Evolutionary conservation across 73 alveolate species (phyloP).

Genomic region (Paramecium biaurelia): DNA sequence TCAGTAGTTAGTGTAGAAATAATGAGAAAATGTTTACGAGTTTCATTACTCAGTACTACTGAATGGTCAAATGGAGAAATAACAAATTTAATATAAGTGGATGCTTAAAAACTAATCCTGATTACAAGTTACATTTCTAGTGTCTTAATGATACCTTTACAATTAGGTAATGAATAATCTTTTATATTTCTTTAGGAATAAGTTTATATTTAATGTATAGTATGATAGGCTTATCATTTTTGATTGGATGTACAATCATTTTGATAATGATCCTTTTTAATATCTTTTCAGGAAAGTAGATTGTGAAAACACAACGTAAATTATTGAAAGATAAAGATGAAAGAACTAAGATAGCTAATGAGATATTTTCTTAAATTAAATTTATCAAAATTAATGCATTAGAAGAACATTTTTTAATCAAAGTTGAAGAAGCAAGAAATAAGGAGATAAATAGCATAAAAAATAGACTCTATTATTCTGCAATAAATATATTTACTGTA

Average conservation of each 20-base stretch:
- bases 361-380: constrained; percentile 84
- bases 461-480: constrained; percentile 46
- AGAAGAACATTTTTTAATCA: constrained; percentile 73
- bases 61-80: background rate
- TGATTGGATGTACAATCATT: constrained; percentile 50
- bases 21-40: background rate
- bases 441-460: constrained; percentile 64
- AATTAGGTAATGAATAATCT: background rate
- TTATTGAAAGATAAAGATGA: constrained; percentile 81
- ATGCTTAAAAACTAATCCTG: background rate
- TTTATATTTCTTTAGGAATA: background rate
- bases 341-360: constrained; percentile 82
- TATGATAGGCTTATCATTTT: constrained; percentile 45
- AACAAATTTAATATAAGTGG: background rate
- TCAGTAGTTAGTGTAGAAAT: background rate
- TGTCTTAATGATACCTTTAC: constrained; percentile 40
- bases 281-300: constrained; percentile 29
- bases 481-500: constrained; percentile 58
- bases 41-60: background rate
- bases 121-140: background rate
- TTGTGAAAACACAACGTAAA: constrained; percentile 62
- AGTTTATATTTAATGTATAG: constrained; percentile 44
- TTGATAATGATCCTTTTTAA: background rate
- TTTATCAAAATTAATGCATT: constrained; percentile 87
- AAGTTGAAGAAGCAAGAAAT: constrained; percentile 68